These are phyloP conservation scores for Amniculicola lignicola DNA, from an alignment of 495 filamentous ascomycete genomes.

Conservation along the genomic window DNA sequence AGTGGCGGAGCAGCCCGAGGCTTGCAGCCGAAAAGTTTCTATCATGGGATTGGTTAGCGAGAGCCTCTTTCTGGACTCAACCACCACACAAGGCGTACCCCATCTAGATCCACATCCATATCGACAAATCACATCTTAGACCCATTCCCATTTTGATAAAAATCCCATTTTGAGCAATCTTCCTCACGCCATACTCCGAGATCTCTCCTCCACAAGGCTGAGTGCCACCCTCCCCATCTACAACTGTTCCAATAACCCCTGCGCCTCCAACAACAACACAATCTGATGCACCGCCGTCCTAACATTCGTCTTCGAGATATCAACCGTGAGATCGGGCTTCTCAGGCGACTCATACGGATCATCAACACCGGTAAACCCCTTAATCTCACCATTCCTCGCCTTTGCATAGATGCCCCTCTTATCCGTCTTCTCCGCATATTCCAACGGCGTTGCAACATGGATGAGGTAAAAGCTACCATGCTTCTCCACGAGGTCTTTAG, in stretches of 20 bases:
- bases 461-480: conserved; percentile 89
- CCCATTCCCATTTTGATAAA: not conserved
- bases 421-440: conserved; percentile 91
- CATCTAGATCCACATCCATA: no score
- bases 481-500: conserved; percentile 79
- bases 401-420: conserved; percentile 84
- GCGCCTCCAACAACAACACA: conserved; percentile 82
- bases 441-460: conserved; percentile 89
- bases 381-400: conserved; percentile 88
- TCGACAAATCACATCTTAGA: no score
- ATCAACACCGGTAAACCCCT: conserved; percentile 97
- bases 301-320: conserved; percentile 79
- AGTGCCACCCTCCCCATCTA: conserved; percentile 35
- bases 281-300: conserved; percentile 96
- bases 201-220: no score
- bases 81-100: no score
- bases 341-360: conserved; percentile 88
- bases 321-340: conserved; percentile 81
- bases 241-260: conserved; percentile 71
- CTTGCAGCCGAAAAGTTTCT: no score
- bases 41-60: no score
- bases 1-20: no score
- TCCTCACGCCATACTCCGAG: no score
- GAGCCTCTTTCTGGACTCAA: no score
- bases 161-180: no score